Base-by-base conservation (phyloP, 345 rosid genomes). In the Acer saccharum region DNA sequence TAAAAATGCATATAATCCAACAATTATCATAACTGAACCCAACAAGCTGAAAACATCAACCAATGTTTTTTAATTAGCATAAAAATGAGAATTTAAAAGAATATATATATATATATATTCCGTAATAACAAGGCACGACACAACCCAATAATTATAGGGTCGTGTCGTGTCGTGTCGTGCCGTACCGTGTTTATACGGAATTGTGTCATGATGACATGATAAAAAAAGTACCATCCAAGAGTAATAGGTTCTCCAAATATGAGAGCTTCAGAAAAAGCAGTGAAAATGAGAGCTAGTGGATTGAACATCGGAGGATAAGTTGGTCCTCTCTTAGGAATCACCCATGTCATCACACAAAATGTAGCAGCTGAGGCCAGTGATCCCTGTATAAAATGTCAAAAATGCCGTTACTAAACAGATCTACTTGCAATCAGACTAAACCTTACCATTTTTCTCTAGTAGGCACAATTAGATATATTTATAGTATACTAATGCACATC, bases 281-380 rank as follows among this genome's bases (percentile, higher is more conserved):
- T 81, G 57, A 89, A 87, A n/a, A 87, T 75, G 4, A 87, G 78
- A 3, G 84, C 43, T 52, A 89, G 61, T 0, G 90, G 92, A 25
- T 86, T 87, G 79, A 89, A 89, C 90, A 89, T 89, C 0, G 92
- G 41, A 10, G 90, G 88, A 72, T 83, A 89, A 66, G 86, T 81
- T 6, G 89, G 92, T n/a, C 90, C 93, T 68, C 81, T 81, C 32
- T 66, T 83, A 11, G 82, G 39, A n/a, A 87, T 71, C 17, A 74
- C 83, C 84, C 81, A 83, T 0, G 80, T 16, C 16, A 87, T 55
- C 23, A 17, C 20, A 48, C 84, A 81, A 39, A 85, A 87, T n/a
- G 83, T 75, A 13, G 87, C 78, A 0, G 89, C 89, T 0, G 89
- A 77, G 6, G 83, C 78, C 10, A 89, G 14, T 65, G 83, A 80